Evolutionary conservation across 768 basidiomycete species (phyloP), one percentile per base, ranked within the genome.

Genomic region (Pleurotus citrinopileatus): DNA sequence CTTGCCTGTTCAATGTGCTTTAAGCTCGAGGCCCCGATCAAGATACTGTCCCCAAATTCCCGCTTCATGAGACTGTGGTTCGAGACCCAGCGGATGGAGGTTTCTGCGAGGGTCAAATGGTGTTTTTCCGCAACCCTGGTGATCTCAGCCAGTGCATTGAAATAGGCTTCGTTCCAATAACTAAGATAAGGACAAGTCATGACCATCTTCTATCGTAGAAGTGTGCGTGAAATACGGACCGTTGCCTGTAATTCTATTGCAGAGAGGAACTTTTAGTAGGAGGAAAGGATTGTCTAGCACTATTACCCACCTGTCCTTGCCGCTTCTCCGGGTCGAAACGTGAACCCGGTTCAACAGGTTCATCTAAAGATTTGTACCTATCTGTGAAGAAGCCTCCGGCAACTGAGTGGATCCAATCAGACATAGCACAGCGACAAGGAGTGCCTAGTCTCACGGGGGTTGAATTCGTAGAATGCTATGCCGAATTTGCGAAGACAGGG

Each of bases 11-110:
- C 75, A 43, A 84, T 78, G 59, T 87, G 85, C 26, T 70, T 68
- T 57, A 79, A 45, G 55, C 74, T 81, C 3, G 78, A 81, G 23
- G 84, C 84, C n/a, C 84, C 84, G 58, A 88, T 84, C 53, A 87
- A 67, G 53, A 86, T 68, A 20, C 77, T 65, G 59, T 82, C 79
- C 9, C 78, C 75, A 22, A 70, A 59, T 57, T 81, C 78, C 6
- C 73, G 66, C 59, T 76, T 72, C 45, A 85, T 61, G 2, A 69
- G 54, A 4, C 78, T 80, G 56, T 86, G 83, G 54, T 85, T 76
- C 50, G 82, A 78, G 47, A 78, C 70, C 84, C 84, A 86, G n/a
- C 84, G 72, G 43, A 84, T 66, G 1, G 83, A 80, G 3, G 82
- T 72, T 65, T 85, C 82, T 2, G 75, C 70, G 53, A 82, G 66